Base-by-base conservation (phyloP, 345 rosid species). In the Mercurialis annua region DNA sequence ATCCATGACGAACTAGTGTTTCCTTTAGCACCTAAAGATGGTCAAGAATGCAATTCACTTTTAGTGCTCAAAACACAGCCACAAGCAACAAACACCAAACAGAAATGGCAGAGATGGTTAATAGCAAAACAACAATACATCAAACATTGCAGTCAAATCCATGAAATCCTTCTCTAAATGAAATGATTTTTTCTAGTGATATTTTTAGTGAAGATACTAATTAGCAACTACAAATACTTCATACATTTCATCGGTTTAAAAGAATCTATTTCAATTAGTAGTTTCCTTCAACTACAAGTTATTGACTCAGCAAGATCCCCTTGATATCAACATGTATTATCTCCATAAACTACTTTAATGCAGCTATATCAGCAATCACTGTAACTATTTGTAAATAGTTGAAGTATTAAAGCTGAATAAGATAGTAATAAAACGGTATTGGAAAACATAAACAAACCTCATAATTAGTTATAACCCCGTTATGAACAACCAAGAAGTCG, bases 401-500 rank as follows among this genome's bases (percentile, higher is more conserved):
- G n/a, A n/a, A n/a, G n/a, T n/a, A n/a, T n/a, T n/a, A n/a, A n/a
- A n/a, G n/a, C n/a, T n/a, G n/a, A n/a, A n/a, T n/a, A n/a, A 36
- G 40, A 34, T 20, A 49, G 21, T n/a, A 49, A n/a, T 12, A 10
- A 18, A 49, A n/a, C 0, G 14, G 24, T 24, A 51, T 14, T 15
- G n/a, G n/a, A n/a, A n/a, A n/a, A n/a, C n/a, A n/a, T n/a, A 65
- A 63, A 65, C 69, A 59, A 66, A 93, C 98, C 96, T 88, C 84
- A 69, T 90, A 87, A 63, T 93, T 90, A 46, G 97, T 93, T 44
- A 93, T 67, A 56, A 93, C 86, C 10, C 97, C 98, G 78, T 93
- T 93, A 81, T 93, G 98, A 64, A 89, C 97, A 20, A 93, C 97
- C 85, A 93, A 65, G 53, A 93, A 93, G 36, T 90, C 98, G 76